Base-by-base conservation (phyloP, 192 early-diverging fungal species). In the Globomyces pollinis-pini region DNA sequence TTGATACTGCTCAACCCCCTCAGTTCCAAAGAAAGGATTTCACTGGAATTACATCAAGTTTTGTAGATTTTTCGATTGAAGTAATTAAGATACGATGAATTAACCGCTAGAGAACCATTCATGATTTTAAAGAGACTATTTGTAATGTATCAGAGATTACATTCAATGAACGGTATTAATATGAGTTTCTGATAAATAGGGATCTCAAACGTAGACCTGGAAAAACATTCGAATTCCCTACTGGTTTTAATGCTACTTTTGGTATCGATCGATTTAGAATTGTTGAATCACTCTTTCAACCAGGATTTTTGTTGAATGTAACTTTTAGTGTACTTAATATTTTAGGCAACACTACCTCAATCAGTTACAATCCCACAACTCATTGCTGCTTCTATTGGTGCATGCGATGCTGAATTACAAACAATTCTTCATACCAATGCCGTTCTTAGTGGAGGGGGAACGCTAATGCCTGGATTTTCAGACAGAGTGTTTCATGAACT, bases 71-170 rank as follows among this genome's bases (percentile, higher is more conserved):
- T 49, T 87, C 88, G 65, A 78, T 87, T 24, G 69, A 80, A 74
- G 84, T 86, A 68, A 52, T 60, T 55, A n/a, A 24, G 35, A 1
- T 16, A 30, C 43, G 15, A 4, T 53, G 59, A 15, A 15, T 45
- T 42, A 41, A 65, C 54, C 36, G 1, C 53, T 63, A 87, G 82
- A 80, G 86, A 39, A 85, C 81, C 12, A 72, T 96, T 55, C 79
- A 88, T 41, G 96, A 99, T 67, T 94, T 88, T 69, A 99, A 99
- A 63, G 94, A 99, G 56, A 80, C 87, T 13, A 82, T 93, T 1
- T 72, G 90, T 66, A 88, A 94, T 63, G 83, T 94, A 1, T 85
- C 85, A 3, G 88, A 88, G 60, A 60, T 70, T 35, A 64, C 72
- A 21, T 89, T 78, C 53, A 75, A 88, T 61, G 85, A 88, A 72